Percentiles rank a stretch among this genome's conserved stretches.
These are phyloP conservation scores for Phaeosphaeria sp. DNA, from an alignment of 2,329 filamentous ascomycete species.

Conservation along the genomic window DNA sequence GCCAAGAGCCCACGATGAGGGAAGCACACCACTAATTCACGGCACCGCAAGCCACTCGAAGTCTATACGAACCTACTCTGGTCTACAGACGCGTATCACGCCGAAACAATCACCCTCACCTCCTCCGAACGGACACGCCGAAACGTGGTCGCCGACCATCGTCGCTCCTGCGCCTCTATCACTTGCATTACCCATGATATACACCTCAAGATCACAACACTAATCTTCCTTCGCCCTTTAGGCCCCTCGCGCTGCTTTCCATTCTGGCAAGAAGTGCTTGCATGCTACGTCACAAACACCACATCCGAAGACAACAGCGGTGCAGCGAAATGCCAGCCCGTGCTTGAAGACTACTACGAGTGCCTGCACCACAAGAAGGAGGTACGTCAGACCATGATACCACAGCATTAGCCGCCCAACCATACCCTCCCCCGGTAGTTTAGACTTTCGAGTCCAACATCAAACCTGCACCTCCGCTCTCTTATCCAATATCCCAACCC, in stretches of 20 bases:
- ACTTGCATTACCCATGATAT: not conserved
- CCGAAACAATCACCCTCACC: not conserved
- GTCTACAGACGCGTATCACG: not conserved
- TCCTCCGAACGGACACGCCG: not conserved
- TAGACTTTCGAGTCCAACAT: too few species aligned
- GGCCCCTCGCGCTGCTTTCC: slow-evolving; percentile 88
- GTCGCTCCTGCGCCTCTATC: not conserved
- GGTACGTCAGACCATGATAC: slow-evolving; percentile 62
- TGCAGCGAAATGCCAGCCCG: slow-evolving; percentile 85
- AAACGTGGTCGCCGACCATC: not conserved
- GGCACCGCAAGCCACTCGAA: not conserved
- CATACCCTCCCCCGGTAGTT: slow-evolving; percentile 1
- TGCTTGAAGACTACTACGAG: slow-evolving; percentile 97
- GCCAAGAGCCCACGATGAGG: not conserved
- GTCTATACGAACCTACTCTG: not conserved
- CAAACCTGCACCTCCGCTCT: too few species aligned
- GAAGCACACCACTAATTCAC: not conserved
- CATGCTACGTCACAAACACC: slow-evolving; percentile 97
- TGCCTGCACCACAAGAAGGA: slow-evolving; percentile 99
- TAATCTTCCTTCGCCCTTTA: slow-evolving; percentile 36
- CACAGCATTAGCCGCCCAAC: not conserved
- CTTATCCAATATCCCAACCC: too few species aligned
- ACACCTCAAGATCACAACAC: not conserved
- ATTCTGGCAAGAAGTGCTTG: slow-evolving; percentile 99
- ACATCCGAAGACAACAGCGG: slow-evolving; percentile 77